phyloP scores from a whole-genome alignment of 306 rosid genomes.

The Albizia julibrissin region DNA sequence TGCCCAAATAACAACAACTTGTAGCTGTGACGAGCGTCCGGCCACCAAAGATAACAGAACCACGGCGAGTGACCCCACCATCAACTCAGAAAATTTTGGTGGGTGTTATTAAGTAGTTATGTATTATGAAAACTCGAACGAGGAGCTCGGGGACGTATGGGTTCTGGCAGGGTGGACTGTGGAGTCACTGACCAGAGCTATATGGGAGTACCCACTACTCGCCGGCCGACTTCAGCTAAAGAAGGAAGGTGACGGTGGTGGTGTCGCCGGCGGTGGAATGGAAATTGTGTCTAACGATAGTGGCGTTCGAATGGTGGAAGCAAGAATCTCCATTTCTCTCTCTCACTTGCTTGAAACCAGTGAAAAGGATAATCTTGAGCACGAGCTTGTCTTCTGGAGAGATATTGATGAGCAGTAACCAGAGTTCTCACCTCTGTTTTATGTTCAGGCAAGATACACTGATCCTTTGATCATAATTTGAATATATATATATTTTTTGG shows the following conservation, averaged over 20 bases:
- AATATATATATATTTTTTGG: too few relatives aligned
- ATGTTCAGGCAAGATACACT: conserved; percentile 49
- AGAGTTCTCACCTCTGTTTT: conserved; percentile 55
- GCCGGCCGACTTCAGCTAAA: conserved; percentile 48
- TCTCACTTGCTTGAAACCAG: conserved; percentile 39
- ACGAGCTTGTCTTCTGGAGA: conserved; percentile 63
- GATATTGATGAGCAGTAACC: conserved; percentile 46
- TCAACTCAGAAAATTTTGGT: neutral
- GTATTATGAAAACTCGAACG: conserved; percentile 33
- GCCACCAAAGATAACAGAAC: conserved; percentile 44
- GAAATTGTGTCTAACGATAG: conserved; percentile 55
- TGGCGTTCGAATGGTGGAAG: conserved; percentile 55
- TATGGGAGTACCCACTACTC: conserved; percentile 49
- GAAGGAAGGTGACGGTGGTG: neutral
- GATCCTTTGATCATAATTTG: neutral
- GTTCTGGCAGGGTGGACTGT: conserved; percentile 54
- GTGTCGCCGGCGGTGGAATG: neutral
- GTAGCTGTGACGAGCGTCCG: conserved; percentile 42
- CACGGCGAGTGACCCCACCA: neutral
- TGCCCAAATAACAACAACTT: conserved; percentile 19
- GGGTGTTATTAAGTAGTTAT: conserved; percentile 46
- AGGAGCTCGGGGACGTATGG: conserved; percentile 36
- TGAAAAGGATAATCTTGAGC: conserved; percentile 34
- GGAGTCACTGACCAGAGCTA: conserved; percentile 52
- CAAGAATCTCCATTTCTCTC: conserved; percentile 18